These are phyloP conservation scores for Penicillium cosmopolitanum DNA, from an alignment of 495 filamentous ascomycete genomes.

Conservation along the genomic window DNA sequence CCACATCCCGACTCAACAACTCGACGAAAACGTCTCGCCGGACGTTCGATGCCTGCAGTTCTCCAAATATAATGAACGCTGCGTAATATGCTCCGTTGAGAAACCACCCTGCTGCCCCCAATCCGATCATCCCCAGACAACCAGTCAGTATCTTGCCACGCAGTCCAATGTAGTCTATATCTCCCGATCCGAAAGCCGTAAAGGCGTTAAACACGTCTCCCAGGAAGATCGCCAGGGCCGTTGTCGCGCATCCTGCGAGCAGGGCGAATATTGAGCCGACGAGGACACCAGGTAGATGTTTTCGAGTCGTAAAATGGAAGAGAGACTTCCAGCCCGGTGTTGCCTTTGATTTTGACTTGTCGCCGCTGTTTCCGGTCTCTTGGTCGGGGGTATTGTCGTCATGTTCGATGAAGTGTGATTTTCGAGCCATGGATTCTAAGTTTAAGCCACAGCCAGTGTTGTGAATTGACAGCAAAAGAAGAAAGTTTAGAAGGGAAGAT, in stretches of 20 bases:
- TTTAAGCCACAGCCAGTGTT: not conserved
- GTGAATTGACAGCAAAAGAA: not conserved
- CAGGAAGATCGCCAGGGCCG: slow-evolving; percentile 69
- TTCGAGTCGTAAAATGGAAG: slow-evolving; percentile 70
- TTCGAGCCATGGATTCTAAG: not conserved
- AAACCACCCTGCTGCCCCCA: slow-evolving; percentile 68
- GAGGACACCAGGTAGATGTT: slow-evolving; percentile 60
- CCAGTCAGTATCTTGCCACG: slow-evolving; percentile 58
- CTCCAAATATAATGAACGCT: slow-evolving; percentile 75
- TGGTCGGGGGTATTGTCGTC: not conserved
- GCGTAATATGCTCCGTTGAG: slow-evolving; percentile 65
- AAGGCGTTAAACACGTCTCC: slow-evolving; percentile 78
- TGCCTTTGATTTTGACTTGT: slow-evolving; percentile 1
- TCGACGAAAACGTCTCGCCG: slow-evolving; percentile 66
- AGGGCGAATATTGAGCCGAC: slow-evolving; percentile 59
- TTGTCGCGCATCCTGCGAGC: slow-evolving; percentile 62
- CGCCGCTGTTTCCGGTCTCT: not conserved
- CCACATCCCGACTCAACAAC: slow-evolving; percentile 71
- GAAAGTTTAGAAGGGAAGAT: not conserved
- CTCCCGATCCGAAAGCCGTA: slow-evolving; percentile 63
- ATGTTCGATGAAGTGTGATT: slow-evolving; percentile 1
- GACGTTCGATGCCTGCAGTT: slow-evolving; percentile 72
- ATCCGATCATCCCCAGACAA: slow-evolving; percentile 57
- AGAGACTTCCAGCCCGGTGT: slow-evolving; percentile 55
- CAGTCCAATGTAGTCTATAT: slow-evolving; percentile 51